Percentiles rank a stretch among this genome's conserved stretches.
These are phyloP conservation scores for Penicillium simplicissimum DNA, from an alignment of 495 filamentous ascomycete genomes.

Conservation along the genomic window DNA sequence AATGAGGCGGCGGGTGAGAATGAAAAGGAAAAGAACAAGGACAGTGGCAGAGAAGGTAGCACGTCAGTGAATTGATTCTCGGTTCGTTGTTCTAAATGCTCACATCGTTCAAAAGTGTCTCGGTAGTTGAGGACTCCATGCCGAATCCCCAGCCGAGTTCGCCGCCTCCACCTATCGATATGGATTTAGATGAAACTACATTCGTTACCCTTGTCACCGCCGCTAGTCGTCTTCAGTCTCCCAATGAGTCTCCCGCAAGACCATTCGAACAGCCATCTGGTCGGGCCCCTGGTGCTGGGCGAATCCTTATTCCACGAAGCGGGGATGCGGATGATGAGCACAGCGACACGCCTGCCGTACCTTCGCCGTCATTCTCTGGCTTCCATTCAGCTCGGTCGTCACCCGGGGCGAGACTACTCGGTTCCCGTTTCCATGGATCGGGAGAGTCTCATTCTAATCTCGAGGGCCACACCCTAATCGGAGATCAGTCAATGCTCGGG, in stretches of 20 bases:
- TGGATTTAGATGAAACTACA: conserved; percentile 31
- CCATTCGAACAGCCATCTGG: conserved; percentile 11
- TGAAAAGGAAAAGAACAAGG: conserved; percentile 17
- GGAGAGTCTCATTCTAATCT: conserved; percentile 19
- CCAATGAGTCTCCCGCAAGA: conserved; percentile 13
- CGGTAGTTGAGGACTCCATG: conserved; percentile 33
- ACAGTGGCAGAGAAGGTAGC: conserved; percentile 35
- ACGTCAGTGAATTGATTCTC: conserved; percentile 46
- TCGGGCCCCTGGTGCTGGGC: conserved; percentile 14
- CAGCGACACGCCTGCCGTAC: conserved; percentile 20
- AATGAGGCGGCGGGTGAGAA: conserved; percentile 8
- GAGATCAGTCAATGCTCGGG: conserved; percentile 18
- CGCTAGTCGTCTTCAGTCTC: conserved; percentile 13
- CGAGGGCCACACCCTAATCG: conserved; percentile 30
- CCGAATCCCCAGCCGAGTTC: conserved; percentile 13
- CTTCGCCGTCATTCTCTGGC: conserved; percentile 29
- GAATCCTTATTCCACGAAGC: conserved; percentile 8
- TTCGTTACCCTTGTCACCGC: conserved; percentile 25
- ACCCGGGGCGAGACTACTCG: conserved; percentile 13
- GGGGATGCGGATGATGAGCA: conserved; percentile 15
- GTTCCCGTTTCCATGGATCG: conserved; percentile 5
- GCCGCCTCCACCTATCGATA: conserved; percentile 14
- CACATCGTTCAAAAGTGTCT: conserved; percentile 39
- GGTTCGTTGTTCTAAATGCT: conserved; percentile 30
- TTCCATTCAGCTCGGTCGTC: conserved; percentile 30